Conservation (phyloP, 306 rosid genomes). For the Castanea sativa region DNA sequence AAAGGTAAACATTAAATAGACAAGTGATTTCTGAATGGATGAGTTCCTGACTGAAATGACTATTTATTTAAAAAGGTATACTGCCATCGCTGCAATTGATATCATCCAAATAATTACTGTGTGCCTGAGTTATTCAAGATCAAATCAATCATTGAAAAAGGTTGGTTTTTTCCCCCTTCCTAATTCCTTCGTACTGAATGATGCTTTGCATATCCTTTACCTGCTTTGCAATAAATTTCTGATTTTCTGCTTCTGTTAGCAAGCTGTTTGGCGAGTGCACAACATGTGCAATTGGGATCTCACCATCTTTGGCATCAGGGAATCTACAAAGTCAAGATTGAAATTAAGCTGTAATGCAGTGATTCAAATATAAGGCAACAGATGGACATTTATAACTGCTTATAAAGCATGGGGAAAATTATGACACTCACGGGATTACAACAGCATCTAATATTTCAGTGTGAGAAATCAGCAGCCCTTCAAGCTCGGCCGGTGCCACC, state of each 20-base stretch:
- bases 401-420: too few relatives aligned
- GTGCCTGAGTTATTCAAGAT: background rate
- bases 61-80: background rate
- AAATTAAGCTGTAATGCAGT: background rate
- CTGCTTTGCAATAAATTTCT: conserved; percentile 36
- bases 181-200: background rate
- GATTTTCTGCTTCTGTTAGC: conserved; percentile 32
- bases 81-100: background rate
- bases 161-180: background rate
- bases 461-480: conserved; percentile 43
- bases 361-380: background rate
- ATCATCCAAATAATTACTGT: background rate
- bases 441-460: conserved; percentile 30
- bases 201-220: conserved; percentile 16
- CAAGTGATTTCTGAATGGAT: background rate
- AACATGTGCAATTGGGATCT: conserved; percentile 52
- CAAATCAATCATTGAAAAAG: background rate
- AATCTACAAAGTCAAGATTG: conserved; percentile 30
- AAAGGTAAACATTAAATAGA: background rate
- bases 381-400: too few relatives aligned
- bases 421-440: too few relatives aligned
- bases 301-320: conserved; percentile 48
- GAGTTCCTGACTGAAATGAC: background rate
- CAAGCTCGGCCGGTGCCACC: conserved; percentile 55
- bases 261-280: conserved; percentile 39